Evolutionary conservation across 345 rosid species (phyloP).

Genomic region (Citrus australasica): DNA sequence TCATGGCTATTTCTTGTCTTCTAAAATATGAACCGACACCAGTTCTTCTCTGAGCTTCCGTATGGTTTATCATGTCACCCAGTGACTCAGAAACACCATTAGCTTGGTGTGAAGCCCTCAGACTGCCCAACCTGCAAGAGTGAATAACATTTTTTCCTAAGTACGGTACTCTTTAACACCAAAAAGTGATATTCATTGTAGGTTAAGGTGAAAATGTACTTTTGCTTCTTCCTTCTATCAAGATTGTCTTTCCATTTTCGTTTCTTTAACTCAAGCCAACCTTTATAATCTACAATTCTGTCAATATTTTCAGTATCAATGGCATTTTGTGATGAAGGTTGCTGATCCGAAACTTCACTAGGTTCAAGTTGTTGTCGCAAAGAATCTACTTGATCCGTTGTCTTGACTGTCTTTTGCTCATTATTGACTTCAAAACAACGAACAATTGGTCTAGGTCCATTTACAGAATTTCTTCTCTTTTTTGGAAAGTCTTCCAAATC

Average conservation of each 20-base stretch:
- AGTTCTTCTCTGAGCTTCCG: slow-evolving; percentile 39
- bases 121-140: slow-evolving; percentile 57
- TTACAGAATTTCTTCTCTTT: slow-evolving; percentile 36
- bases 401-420: slow-evolving; percentile 30
- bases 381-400: slow-evolving; percentile 19
- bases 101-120: slow-evolving; percentile 32
- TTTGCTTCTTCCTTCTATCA: slow-evolving; percentile 69
- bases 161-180: slow-evolving; percentile 5
- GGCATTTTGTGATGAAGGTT: slow-evolving; percentile 30
- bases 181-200: background rate
- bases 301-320: slow-evolving; percentile 47
- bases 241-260: slow-evolving; percentile 78
- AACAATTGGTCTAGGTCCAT: slow-evolving; percentile 66
- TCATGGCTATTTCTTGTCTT: slow-evolving; percentile 73
- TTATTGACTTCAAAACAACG: slow-evolving; percentile 46
- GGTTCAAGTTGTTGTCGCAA: slow-evolving; percentile 21
- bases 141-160: background rate
- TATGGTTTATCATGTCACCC: slow-evolving; percentile 31
- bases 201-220: slow-evolving; percentile 34
- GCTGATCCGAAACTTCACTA: slow-evolving; percentile 22
- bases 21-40: slow-evolving; percentile 82
- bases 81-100: slow-evolving; percentile 27
- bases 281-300: slow-evolving; percentile 71
- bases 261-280: slow-evolving; percentile 93
- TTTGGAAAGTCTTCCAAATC: slow-evolving; percentile 83